Evolutionary conservation across 352 stramenopile genomes (phyloP).

Genomic region (Phytophthora chlamydospora): DNA sequence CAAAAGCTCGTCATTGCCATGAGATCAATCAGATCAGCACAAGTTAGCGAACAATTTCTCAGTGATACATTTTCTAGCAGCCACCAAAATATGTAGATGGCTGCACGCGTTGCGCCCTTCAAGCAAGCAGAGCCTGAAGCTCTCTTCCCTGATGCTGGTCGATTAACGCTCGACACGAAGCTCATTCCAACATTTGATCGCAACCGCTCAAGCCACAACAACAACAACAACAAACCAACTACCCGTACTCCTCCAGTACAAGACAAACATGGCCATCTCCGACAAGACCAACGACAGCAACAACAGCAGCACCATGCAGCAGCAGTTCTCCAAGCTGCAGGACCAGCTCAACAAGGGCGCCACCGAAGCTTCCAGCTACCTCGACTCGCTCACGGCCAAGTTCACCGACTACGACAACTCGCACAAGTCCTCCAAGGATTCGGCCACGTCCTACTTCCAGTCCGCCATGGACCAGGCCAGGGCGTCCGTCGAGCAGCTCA

Average conservation of each 20-base stretch:
- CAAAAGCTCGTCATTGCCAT: too few relatives aligned
- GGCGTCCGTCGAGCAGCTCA: conserved; percentile 28
- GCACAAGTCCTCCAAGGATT: conserved; percentile 42
- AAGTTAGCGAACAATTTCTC: conserved; percentile 6
- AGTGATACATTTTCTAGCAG: conserved; percentile 22
- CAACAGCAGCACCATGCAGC: conserved; percentile 28
- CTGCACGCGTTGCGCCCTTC: conserved; percentile 2
- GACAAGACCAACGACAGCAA: conserved; percentile 20
- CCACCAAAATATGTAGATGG: conserved; percentile 15
- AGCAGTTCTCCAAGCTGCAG: conserved; percentile 47
- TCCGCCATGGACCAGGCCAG: conserved; percentile 38
- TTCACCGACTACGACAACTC: conserved; percentile 49
- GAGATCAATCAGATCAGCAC: too few relatives aligned
- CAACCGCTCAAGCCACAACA: conserved; percentile 11
- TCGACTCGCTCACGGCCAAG: conserved; percentile 47
- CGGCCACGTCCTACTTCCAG: conserved; percentile 44
- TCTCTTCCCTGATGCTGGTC: too few relatives aligned
- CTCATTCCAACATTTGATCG: conserved; percentile 26
- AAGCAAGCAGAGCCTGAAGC: background rate
- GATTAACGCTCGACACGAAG: background rate
- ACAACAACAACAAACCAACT: background rate
- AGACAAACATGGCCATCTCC: conserved; percentile 30
- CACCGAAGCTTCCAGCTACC: conserved; percentile 37
- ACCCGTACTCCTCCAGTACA: background rate
- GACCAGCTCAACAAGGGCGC: conserved; percentile 38